These are phyloP conservation scores for Coffea eugenioides DNA, from an alignment of 257 asterid species.

Conservation along the genomic window DNA sequence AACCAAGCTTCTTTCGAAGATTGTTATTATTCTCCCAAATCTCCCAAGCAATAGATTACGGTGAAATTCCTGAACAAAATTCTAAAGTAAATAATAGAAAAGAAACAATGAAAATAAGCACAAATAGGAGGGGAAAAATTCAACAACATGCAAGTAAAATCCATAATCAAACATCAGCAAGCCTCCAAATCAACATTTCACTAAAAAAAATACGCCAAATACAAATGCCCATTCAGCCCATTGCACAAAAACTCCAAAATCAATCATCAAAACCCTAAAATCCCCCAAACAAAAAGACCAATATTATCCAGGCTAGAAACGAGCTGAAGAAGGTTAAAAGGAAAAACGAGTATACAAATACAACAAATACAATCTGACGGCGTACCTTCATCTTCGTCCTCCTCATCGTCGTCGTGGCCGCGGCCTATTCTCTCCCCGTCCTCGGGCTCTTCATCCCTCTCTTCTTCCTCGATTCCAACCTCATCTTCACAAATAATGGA, in stretches of 20 bases:
- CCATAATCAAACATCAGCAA: not conserved
- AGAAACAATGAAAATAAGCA: not conserved
- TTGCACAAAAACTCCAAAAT: not conserved
- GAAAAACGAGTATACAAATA: not conserved
- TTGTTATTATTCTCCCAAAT: no score
- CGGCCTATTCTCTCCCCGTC: constrained; percentile 50
- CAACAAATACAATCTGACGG: not conserved
- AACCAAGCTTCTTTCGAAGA: no score
- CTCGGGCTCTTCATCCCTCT: constrained; percentile 60
- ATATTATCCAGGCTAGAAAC: not conserved
- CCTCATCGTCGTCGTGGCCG: constrained; percentile 68
- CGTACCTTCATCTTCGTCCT: constrained; percentile 92
- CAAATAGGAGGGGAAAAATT: not conserved
- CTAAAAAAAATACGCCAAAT: not conserved
- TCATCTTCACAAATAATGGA: constrained; percentile 46
- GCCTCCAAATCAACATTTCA: not conserved
- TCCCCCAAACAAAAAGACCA: not conserved
- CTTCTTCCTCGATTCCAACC: constrained; percentile 61
- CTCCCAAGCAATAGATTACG: not conserved
- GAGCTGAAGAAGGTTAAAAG: not conserved
- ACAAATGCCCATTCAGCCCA: not conserved
- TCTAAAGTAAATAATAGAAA: no score
- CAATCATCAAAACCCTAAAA: not conserved
- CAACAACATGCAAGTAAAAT: not conserved
- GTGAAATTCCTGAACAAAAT: not conserved